Percentiles rank a stretch among this genome's conserved stretches.
Evolutionary conservation across 129 eudicot species (phyloP).

Genomic region (Oenanthe sinensis): DNA sequence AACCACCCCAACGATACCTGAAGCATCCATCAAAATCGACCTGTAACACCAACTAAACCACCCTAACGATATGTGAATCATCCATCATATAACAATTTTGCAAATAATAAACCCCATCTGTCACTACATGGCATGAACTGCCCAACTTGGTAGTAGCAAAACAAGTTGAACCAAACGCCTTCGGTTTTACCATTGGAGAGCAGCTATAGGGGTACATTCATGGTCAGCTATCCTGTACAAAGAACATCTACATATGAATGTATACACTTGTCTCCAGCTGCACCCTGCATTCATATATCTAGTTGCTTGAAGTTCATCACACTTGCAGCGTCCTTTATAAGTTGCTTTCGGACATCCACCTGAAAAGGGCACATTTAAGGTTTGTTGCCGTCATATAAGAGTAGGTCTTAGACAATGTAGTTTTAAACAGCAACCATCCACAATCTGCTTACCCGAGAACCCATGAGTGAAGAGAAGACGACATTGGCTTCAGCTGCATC

Average conservation of each 20-base stretch:
- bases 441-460: constrained; percentile 57
- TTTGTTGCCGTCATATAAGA: not conserved
- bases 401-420: not conserved
- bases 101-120: not conserved
- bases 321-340: constrained; percentile 50
- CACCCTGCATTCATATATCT: constrained; percentile 43
- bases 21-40: not conserved
- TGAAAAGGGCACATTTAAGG: constrained; percentile 16
- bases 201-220: not conserved
- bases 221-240: not conserved
- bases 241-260: not conserved
- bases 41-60: not conserved
- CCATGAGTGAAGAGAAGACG: constrained; percentile 92
- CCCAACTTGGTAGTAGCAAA: not conserved
- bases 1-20: not conserved
- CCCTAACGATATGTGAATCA: not conserved
- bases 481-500: constrained; percentile 92
- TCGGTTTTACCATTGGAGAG: not conserved
- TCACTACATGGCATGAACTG: not conserved
- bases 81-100: not conserved
- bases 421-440: not conserved
- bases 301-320: constrained; percentile 55
- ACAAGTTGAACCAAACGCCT: not conserved
- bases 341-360: constrained; percentile 85
- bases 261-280: not conserved